These are phyloP conservation scores for Geranomyces michiganensis DNA, from an alignment of 192 early-diverging fungal genomes.

Conservation along the genomic window DNA sequence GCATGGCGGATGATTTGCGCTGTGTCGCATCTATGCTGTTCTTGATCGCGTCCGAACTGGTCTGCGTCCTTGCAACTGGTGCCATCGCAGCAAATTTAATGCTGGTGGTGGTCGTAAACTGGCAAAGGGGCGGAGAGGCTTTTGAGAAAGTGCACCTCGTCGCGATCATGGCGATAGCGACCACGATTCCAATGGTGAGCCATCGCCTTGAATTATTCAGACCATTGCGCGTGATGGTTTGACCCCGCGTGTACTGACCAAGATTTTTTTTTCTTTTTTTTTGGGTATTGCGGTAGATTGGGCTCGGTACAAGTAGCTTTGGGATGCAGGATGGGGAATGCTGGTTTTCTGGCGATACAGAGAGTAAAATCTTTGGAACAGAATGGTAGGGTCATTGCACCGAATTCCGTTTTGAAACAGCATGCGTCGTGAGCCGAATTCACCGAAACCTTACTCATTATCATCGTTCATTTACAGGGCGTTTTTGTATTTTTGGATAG, in stretches of 20 bases:
- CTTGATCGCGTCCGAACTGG: conserved; percentile 1
- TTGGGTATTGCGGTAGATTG: neutral
- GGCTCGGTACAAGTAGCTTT: neutral
- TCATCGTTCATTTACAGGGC: neutral
- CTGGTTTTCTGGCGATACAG: conserved; percentile 1
- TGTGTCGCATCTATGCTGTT: neutral
- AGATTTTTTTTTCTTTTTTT: too few relatives aligned
- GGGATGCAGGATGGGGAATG: neutral
- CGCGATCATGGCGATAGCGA: neutral
- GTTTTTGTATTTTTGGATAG: conserved; percentile 2
- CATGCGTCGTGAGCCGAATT: neutral
- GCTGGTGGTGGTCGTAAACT: neutral
- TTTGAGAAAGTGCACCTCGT: neutral
- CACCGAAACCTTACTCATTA: neutral
- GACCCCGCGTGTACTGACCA: too few relatives aligned
- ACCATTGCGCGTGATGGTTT: too few relatives aligned
- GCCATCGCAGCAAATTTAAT: neutral
- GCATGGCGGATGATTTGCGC: neutral
- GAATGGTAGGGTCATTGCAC: conserved; percentile 13
- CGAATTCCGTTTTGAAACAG: too few relatives aligned
- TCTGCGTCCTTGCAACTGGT: neutral
- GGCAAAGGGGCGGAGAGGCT: neutral
- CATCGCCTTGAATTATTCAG: too few relatives aligned
- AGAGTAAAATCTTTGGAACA: neutral
- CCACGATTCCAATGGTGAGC: conserved; percentile 7